phyloP scores from a whole-genome alignment of 805 yeast species.

The Pichia thaimueangensis region DNA sequence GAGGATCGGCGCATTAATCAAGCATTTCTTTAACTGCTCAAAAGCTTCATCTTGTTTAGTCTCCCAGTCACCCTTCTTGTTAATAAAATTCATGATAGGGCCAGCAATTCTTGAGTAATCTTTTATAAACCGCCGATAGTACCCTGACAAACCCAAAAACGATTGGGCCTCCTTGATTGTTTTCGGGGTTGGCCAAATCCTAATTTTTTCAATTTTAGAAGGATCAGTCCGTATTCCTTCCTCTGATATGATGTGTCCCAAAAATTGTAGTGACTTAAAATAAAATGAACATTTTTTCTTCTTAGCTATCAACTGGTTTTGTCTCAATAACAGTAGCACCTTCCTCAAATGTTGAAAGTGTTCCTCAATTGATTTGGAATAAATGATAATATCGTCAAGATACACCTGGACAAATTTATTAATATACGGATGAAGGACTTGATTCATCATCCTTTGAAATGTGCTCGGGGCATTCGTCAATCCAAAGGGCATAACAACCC shows the following conservation, averaged over 20 bases:
- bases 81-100: no score
- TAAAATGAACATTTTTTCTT: not conserved
- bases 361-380: not conserved
- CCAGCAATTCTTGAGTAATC: not conserved
- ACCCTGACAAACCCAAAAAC: not conserved
- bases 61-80: no score
- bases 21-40: no score
- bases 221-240: not conserved
- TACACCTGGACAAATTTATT: conserved; percentile 1
- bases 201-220: not conserved
- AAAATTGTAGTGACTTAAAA: not conserved
- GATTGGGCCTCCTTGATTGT: not conserved
- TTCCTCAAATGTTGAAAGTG: not conserved
- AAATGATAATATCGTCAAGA: conserved; percentile 3
- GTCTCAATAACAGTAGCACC: not conserved
- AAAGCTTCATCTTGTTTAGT: no score
- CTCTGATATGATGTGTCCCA: not conserved
- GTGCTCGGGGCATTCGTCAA: conserved; percentile 22
- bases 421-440: not conserved
- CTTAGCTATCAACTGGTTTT: not conserved
- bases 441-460: conserved; percentile 12
- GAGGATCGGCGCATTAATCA: no score
- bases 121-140: not conserved
- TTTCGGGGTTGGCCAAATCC: not conserved
- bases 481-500: conserved; percentile 26